These are phyloP conservation scores for carrot (Daucus carota) DNA, from an alignment of 129 eudicot genomes.

Conservation along the genomic window DH1_v3.0 NC_030383.2:9383001-9383500, in stretches of 20 bases:
- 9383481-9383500: slow-evolving; percentile 91
- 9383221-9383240: slow-evolving; percentile 87
- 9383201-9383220: slow-evolving; percentile 72
- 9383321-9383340: neutral
- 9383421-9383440: neutral
- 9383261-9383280: slow-evolving; percentile 56
- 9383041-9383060: slow-evolving; percentile 12
- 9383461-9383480: slow-evolving; percentile 92
- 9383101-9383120: slow-evolving; percentile 13
- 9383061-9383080: slow-evolving; percentile 8
- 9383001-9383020: neutral
- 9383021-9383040: neutral
- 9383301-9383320: slow-evolving; percentile 18
- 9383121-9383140: slow-evolving; percentile 10
- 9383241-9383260: slow-evolving; percentile 46
- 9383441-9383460: slow-evolving; percentile 36
- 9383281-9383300: slow-evolving; percentile 31
- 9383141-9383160: slow-evolving; percentile 14
- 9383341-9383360: neutral
- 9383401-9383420: neutral
- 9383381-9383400: neutral
- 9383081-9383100: slow-evolving; percentile 16
- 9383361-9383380: neutral
- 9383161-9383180: slow-evolving; percentile 17
- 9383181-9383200: slow-evolving; percentile 20